Percentiles rank a stretch among this genome's conserved stretches.
These are phyloP conservation scores for Blastobotrys muscicola DNA, from an alignment of 805 yeast genomes.

Conservation along the genomic window DNA sequence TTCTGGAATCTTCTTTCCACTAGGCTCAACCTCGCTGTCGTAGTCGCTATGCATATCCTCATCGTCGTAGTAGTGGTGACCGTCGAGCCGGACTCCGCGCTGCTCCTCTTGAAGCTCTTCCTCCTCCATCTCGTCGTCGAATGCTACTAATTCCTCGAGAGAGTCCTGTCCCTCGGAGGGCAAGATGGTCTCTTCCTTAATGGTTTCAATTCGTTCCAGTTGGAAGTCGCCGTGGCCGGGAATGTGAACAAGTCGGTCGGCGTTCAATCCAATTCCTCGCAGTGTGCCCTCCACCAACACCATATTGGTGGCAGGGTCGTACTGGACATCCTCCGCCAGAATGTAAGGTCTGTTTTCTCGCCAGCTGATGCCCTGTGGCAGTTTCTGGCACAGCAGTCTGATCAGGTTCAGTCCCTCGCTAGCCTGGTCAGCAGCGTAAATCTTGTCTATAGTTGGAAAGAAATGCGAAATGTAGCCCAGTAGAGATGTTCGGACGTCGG, in stretches of 20 bases:
- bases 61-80: slow-evolving; percentile 34
- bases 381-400: slow-evolving; percentile 72
- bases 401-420: slow-evolving; percentile 67
- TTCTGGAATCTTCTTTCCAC: slow-evolving; percentile 41
- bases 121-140: slow-evolving; percentile 23
- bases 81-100: slow-evolving; percentile 48
- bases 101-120: slow-evolving; percentile 24
- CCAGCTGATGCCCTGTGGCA: slow-evolving; percentile 83
- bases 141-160: slow-evolving; percentile 21
- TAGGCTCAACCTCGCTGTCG: slow-evolving; percentile 18
- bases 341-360: slow-evolving; percentile 87
- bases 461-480: slow-evolving; percentile 61
- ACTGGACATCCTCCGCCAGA: slow-evolving; percentile 55
- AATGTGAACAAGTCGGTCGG: slow-evolving; percentile 70
- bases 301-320: slow-evolving; percentile 28
- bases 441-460: slow-evolving; percentile 70
- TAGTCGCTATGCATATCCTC: slow-evolving; percentile 26
- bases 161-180: slow-evolving; percentile 24
- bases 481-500: slow-evolving; percentile 56
- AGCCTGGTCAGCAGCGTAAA: slow-evolving; percentile 57
- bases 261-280: slow-evolving; percentile 74
- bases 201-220: slow-evolving; percentile 42
- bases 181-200: slow-evolving; percentile 18
- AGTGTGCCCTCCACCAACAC: slow-evolving; percentile 72
- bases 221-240: slow-evolving; percentile 90